A percentile compares a stretch with the other conserved stretches of the same genome.
These are phyloP conservation scores for Pseudocercospora musae DNA, from an alignment of 2,329 filamentous ascomycete genomes.

Conservation along the genomic window DNA sequence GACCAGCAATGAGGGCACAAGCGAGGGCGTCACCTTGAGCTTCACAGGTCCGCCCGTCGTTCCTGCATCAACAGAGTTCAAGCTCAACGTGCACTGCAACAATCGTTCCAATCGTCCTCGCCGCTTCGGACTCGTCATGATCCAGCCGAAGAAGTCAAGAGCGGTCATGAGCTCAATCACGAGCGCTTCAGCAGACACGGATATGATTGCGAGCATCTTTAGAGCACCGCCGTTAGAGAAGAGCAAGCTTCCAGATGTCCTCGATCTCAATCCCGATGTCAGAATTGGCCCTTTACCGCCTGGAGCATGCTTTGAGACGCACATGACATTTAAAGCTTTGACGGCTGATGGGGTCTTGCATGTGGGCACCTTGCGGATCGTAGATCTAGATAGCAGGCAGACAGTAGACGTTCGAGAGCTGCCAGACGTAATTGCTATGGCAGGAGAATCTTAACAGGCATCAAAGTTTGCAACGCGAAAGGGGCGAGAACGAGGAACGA, in stretches of 20 bases:
- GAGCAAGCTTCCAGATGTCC: conserved; percentile 62
- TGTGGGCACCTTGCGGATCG: conserved; percentile 69
- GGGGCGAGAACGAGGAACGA: neutral
- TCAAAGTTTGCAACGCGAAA: neutral
- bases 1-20: neutral
- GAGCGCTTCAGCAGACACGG: conserved; percentile 10
- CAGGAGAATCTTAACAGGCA: conserved; percentile 1
- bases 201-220: conserved; percentile 19
- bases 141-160: conserved; percentile 14
- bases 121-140: conserved; percentile 64
- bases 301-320: conserved; percentile 69
- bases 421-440: conserved; percentile 59
- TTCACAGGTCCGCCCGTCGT: conserved; percentile 63
- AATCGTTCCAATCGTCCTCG: conserved; percentile 63
- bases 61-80: conserved; percentile 63
- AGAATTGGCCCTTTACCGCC: conserved; percentile 70
- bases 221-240: conserved; percentile 31
- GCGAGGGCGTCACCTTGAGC: conserved; percentile 66
- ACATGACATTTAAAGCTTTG: conserved; percentile 69
- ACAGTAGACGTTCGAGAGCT: conserved; percentile 74
- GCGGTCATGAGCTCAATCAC: neutral
- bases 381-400: conserved; percentile 71
- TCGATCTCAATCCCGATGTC: conserved; percentile 73
- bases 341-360: conserved; percentile 62
- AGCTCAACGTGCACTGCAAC: conserved; percentile 71